Evolutionary conservation across 2,329 filamentous ascomycete species (phyloP), one percentile per base, ranked within the genome.

Genomic region (Phyllosticta citriasiana): DNA sequence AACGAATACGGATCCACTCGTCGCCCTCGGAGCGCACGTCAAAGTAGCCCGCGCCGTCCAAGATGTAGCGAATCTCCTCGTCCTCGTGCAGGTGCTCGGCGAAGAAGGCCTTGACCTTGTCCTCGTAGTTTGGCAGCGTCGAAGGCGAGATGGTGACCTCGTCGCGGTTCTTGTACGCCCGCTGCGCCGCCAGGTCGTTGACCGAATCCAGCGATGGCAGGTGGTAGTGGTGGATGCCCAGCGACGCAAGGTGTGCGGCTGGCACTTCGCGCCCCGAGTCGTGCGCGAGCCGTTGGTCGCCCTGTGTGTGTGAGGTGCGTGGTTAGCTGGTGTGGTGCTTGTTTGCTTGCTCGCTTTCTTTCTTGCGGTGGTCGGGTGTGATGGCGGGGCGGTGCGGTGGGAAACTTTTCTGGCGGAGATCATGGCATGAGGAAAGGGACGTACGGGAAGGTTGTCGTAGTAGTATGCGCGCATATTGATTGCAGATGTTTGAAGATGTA

Each of bases 21-120:
- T 97, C 93, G 22, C 83, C 84, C 73, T 88, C 80, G 70, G 85
- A 87, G 56, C 94, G 81, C 2, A 99, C 92, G 75, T 99, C 94
- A 72, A 99, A 99, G 74, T 88, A 99, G 0, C 94, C 94, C 60
- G 84, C 83, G 0, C 94, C 94, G 64, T 88, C 92, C 33, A 91
- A 81, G 66, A 99, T 92, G 71, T 97, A 99, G 55, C 94, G 82
- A 66, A 99, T 99, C 81, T 99, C 94, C 78, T 99, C 94, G 68
- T 99, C 94, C 78, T 99, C 94, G 73, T 99, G 94, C 69, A 99
- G 75, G 74, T 99, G 94, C 80, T 99, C 94, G 68, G 88, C 74
- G 79, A 97, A 99, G 79, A 99, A 99, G 66, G 77, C 84, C 78
- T 91, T 92, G 65, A 99, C 91, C 76, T 97, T 97, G 65, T 88